Evolutionary conservation across 176 grass and related monocot genomes (phyloP).

Genomic region (Carex cristatella): DNA sequence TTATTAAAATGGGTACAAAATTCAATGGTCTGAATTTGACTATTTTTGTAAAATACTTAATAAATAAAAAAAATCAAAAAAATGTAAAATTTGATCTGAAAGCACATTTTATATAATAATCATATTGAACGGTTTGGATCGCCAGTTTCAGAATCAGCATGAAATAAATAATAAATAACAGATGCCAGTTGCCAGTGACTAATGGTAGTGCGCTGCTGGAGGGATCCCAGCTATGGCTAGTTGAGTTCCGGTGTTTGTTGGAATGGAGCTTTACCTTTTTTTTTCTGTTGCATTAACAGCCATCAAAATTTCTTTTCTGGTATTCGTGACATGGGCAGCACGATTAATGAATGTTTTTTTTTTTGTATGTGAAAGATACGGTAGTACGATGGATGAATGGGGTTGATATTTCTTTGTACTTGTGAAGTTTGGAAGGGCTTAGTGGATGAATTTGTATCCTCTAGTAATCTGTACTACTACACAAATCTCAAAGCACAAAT

Average conservation of each 20-base stretch:
- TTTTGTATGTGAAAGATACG: neutral
- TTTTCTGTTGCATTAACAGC: neutral
- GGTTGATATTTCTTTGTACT: neutral
- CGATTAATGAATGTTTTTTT: neutral
- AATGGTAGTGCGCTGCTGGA: neutral
- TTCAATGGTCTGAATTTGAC: no score
- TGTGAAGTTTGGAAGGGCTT: neutral
- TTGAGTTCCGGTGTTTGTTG: neutral
- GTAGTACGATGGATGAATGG: neutral
- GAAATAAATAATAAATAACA: no score
- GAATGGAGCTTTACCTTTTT: neutral
- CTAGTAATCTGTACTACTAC: no score
- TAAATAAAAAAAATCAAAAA: no score
- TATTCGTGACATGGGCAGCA: neutral
- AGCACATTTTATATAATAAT: no score
- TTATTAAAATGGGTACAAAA: no score
- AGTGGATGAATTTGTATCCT: neutral
- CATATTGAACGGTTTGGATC: no score
- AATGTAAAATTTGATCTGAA: neutral
- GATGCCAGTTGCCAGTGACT: neutral
- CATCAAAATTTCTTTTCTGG: neutral
- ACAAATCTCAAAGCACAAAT: no score
- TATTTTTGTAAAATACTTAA: no score
- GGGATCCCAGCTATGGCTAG: neutral
- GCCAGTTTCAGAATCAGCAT: no score